These are phyloP conservation scores for Neurospora tetraspora DNA, from an alignment of 495 filamentous ascomycete genomes.

Conservation along the genomic window DNA sequence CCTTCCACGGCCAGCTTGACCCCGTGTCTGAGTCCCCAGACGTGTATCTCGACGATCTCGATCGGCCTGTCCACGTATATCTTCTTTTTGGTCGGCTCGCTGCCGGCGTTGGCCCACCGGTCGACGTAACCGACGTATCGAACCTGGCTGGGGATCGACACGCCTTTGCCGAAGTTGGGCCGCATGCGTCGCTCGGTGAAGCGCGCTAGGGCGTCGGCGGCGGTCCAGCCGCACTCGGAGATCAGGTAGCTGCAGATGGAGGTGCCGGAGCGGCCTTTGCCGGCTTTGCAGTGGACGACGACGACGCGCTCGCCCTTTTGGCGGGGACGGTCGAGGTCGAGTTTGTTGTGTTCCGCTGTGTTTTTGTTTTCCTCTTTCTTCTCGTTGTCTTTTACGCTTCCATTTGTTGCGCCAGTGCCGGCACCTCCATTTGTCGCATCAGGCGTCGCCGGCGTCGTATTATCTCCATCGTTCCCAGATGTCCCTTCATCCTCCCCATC, in stretches of 20 bases:
- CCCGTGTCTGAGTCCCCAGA: slow-evolving; percentile 81
- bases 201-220: slow-evolving; percentile 63
- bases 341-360: neutral
- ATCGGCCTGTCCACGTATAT: slow-evolving; percentile 73
- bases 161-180: slow-evolving; percentile 73
- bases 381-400: neutral
- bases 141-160: slow-evolving; percentile 88
- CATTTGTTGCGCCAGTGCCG: neutral
- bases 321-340: neutral
- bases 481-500: slow-evolving; percentile 16
- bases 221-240: slow-evolving; percentile 76
- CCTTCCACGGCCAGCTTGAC: slow-evolving; percentile 83
- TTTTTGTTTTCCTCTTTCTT: slow-evolving; percentile 3
- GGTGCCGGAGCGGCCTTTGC: slow-evolving; percentile 90
- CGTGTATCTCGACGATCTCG: slow-evolving; percentile 79
- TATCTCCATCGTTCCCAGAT: neutral
- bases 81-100: slow-evolving; percentile 34
- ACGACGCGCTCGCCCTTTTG: slow-evolving; percentile 49
- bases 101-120: slow-evolving; percentile 55
- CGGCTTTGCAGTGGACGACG: slow-evolving; percentile 95
- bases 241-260: slow-evolving; percentile 82
- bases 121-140: slow-evolving; percentile 87
- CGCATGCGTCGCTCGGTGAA: slow-evolving; percentile 89
- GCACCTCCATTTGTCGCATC: neutral
- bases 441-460: neutral